Percentiles rank a stretch among this genome's conserved stretches.
phyloP scores from a whole-genome alignment of 1,284 basidiomycete genomes.

The Cryptococcus sp. region DNA sequence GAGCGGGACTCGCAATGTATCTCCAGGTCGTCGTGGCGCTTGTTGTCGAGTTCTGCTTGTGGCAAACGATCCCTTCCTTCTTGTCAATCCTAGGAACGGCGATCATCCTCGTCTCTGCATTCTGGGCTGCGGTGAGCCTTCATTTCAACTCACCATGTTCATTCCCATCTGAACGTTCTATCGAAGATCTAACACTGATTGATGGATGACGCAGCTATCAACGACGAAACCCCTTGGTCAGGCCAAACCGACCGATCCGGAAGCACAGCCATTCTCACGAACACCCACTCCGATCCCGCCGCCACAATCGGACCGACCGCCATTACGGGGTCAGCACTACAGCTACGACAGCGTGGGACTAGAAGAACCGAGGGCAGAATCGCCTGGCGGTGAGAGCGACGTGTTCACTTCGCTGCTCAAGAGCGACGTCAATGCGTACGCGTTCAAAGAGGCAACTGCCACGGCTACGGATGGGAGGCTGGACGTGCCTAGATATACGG shows the following conservation, averaged over 20 bases:
- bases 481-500: no score
- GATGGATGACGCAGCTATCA: conserved; percentile 18
- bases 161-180: not conserved
- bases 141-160: not conserved
- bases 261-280: conserved; percentile 34
- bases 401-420: no score
- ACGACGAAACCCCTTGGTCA: conserved; percentile 14
- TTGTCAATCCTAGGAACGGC: conserved; percentile 44
- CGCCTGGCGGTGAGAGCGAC: no score
- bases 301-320: conserved; percentile 9
- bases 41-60: conserved; percentile 49
- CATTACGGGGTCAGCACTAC: conserved; percentile 16
- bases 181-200: not conserved
- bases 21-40: conserved; percentile 50
- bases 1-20: conserved; percentile 52
- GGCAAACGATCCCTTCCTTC: conserved; percentile 45
- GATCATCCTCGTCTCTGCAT: conserved; percentile 48
- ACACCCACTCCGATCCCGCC: conserved; percentile 34
- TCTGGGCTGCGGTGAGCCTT: conserved; percentile 51
- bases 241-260: conserved; percentile 23
- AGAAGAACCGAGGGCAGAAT: not conserved
- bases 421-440: no score
- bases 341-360: conserved; percentile 14
- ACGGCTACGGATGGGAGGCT: no score
- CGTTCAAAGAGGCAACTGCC: no score